Evolutionary conservation across 1,139 yeast genomes (phyloP).

Genomic region (Lodderomyces elongisporus): DNA sequence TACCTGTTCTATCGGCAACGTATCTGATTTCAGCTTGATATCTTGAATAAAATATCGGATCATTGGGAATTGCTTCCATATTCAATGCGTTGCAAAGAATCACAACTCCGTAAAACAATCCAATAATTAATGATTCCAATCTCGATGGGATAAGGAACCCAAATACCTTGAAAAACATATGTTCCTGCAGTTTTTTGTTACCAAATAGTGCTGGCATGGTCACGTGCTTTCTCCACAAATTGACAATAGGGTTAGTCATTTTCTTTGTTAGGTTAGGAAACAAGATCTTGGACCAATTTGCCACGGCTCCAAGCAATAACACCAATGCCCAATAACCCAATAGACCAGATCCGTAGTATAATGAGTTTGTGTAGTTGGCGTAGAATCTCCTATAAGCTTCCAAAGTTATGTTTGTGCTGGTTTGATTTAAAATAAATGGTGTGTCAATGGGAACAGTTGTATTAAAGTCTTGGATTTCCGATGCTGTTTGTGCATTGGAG

Average conservation of each 20-base stretch:
- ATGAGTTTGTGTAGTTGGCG: conserved; percentile 34
- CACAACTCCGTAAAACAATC: conserved; percentile 41
- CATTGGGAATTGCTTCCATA: conserved; percentile 17
- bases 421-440: conserved; percentile 3
- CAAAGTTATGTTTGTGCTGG: conserved; percentile 2
- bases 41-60: conserved; percentile 15
- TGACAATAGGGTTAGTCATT: conserved; percentile 1
- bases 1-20: conserved; percentile 31
- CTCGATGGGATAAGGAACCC: conserved; percentile 24
- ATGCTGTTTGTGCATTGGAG: conserved; percentile 9
- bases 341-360: conserved; percentile 44
- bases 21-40: conserved; percentile 20
- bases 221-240: conserved; percentile 4
- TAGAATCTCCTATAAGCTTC: conserved; percentile 10
- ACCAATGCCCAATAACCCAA: conserved; percentile 48
- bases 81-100: conserved; percentile 31
- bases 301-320: conserved; percentile 33
- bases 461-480: conserved; percentile 22
- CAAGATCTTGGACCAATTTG: conserved; percentile 35
- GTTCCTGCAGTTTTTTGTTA: conserved; percentile 16
- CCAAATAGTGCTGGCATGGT: conserved; percentile 26
- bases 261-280: conserved; percentile 16
- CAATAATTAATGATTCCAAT: conserved; percentile 22
- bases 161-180: conserved; percentile 5
- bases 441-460: conserved; percentile 7